Base-by-base conservation (phyloP, 768 basidiomycete genomes). In the Termitomyces sp. region DNA sequence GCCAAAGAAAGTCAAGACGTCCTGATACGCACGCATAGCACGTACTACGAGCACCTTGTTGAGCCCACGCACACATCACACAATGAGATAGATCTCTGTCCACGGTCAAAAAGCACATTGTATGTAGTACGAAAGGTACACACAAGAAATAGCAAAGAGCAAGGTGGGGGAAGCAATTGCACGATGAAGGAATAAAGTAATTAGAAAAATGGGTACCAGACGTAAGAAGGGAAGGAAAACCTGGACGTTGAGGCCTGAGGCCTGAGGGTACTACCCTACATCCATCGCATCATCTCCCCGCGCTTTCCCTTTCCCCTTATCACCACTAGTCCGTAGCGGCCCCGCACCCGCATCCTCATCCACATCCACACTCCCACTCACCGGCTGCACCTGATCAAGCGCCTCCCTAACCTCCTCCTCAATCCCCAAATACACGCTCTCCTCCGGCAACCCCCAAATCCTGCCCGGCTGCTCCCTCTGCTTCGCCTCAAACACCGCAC, bases 371-470 rank as follows among this genome's bases (percentile, higher is more conserved):
- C 51, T n/a, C n/a, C n/a, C n/a, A n/a, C n/a, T n/a, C n/a, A n/a
- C 7, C 16, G 35, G 12, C 51, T 36, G n/a, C 35, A 15, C 70
- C 28, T 67, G 65, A 45, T 74, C 59, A 61, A 76, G 74, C 69
- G 79, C 74, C 63, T 67, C 74, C 52, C 73, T 70, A 8, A 89
- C 79, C 64, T 86, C 86, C 59, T 89, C 87, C 4, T 91, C 88
- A 54, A 93, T 73, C 22, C 89, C 94, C 55, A 82, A 81, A 71
- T 84, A 98, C 12, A 96, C 75, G 70, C 90, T 94, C 75, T 75
- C 79, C 73, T 78, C 74, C 2, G 94, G 93, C 18, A 95, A 77
- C n/a, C 90, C 92, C 76, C 83, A 91, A 68, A 91, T 86, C 65
- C 87, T 76, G 52, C 93, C 90, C 0, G 88, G 87, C 50, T 71